Percentiles rank a stretch among this genome's conserved stretches.
These are phyloP conservation scores for Aspergillus ellipticus DNA, from an alignment of 495 filamentous ascomycete species.

Conservation along the genomic window DNA sequence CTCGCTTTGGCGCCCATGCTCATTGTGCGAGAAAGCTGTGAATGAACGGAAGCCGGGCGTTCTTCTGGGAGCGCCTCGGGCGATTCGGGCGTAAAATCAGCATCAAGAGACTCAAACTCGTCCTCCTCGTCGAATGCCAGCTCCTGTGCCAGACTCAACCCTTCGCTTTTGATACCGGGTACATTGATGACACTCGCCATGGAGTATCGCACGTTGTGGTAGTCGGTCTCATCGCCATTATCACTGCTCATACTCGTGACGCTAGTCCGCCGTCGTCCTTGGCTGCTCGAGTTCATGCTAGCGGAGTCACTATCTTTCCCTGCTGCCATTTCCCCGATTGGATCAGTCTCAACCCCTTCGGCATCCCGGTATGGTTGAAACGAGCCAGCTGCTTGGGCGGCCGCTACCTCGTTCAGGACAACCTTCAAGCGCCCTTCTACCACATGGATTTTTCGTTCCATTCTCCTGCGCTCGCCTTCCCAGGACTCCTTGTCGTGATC, in stretches of 20 bases:
- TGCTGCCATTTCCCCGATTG: constrained; percentile 36
- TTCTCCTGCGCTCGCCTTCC: constrained; percentile 72
- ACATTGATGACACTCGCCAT: constrained; percentile 52
- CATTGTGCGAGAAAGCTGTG: constrained; percentile 35
- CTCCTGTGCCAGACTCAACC: constrained; percentile 84
- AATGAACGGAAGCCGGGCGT: constrained; percentile 41
- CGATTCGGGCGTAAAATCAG: constrained; percentile 27
- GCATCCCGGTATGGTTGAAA: constrained; percentile 23
- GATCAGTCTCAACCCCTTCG: constrained; percentile 13
- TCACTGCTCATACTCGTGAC: constrained; percentile 63
- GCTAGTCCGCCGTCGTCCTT: constrained; percentile 51
- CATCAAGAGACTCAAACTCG: constrained; percentile 46
- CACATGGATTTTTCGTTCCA: constrained; percentile 81
- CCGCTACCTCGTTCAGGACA: constrained; percentile 78
- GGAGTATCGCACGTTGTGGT: constrained; percentile 59
- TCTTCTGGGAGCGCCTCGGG: constrained; percentile 47
- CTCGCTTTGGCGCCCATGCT: constrained; percentile 44
- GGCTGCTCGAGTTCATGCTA: constrained; percentile 74
- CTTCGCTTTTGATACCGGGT: constrained; percentile 54
- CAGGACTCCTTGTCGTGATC: constrained; percentile 76
- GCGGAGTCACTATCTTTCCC: constrained; percentile 62
- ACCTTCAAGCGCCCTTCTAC: constrained; percentile 80
- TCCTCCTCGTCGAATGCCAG: constrained; percentile 78
- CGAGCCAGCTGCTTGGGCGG: constrained; percentile 57
- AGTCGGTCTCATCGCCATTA: constrained; percentile 47